These are phyloP conservation scores for Silybum marianum DNA, from an alignment of 129 eudicot species.

Conservation along the genomic window DNA sequence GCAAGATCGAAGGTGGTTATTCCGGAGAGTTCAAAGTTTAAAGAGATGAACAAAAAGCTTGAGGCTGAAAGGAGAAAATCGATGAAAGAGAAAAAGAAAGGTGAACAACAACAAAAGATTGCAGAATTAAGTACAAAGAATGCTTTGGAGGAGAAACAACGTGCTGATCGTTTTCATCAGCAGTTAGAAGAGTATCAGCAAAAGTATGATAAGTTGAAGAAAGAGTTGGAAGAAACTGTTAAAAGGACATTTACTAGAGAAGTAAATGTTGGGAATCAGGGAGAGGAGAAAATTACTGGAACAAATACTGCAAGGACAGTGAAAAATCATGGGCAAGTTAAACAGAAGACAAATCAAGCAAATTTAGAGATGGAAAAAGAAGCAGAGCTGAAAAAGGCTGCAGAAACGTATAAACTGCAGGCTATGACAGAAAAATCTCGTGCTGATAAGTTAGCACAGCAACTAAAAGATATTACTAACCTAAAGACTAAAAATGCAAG, in stretches of 20 bases:
- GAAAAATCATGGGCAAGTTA: slow-evolving; percentile 33
- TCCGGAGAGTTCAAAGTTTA: slow-evolving; percentile 40
- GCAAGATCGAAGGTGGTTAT: slow-evolving; percentile 37
- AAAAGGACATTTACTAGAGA: background rate
- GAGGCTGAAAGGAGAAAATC: slow-evolving; percentile 58
- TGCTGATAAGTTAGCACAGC: slow-evolving; percentile 47
- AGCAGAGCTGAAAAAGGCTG: slow-evolving; percentile 42
- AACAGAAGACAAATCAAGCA: slow-evolving; percentile 43
- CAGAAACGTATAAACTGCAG: slow-evolving; percentile 45
- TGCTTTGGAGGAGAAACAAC: slow-evolving; percentile 55
- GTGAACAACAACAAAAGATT: slow-evolving; percentile 50
- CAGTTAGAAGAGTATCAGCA: slow-evolving; percentile 49
- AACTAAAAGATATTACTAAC: slow-evolving; percentile 39
- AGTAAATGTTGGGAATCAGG: slow-evolving; percentile 10
- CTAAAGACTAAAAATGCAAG: slow-evolving; percentile 37
- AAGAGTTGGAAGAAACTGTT: slow-evolving; percentile 33
- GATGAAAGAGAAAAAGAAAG: slow-evolving; percentile 50
- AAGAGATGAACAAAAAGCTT: slow-evolving; percentile 58
- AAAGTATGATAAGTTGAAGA: slow-evolving; percentile 43
- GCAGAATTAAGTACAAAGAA: slow-evolving; percentile 52
- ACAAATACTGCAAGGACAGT: slow-evolving; percentile 25
- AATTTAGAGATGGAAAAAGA: slow-evolving; percentile 44
- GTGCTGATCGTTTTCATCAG: slow-evolving; percentile 52
- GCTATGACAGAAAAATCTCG: slow-evolving; percentile 49
- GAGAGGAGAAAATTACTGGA: slow-evolving; percentile 12